A percentile compares a stretch with the other conserved stretches of the same genome.
Conservation (phyloP, 345 rosid species). For the Sisymbrium irio region DNA sequence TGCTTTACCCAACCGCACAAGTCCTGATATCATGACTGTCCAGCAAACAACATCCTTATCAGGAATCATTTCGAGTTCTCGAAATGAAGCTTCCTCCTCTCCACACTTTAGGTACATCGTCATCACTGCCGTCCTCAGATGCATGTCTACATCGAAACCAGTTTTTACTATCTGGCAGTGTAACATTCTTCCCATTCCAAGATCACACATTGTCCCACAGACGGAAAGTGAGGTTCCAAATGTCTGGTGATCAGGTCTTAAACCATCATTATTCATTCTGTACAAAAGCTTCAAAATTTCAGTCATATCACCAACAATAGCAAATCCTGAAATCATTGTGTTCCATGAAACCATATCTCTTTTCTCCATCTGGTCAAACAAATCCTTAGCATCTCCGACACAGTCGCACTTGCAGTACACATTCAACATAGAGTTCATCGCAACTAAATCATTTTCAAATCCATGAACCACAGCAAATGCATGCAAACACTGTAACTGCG, state of each 20-base stretch:
- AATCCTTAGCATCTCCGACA: constrained; percentile 43
- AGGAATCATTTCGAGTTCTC: constrained; percentile 36
- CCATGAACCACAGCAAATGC: constrained; percentile 44
- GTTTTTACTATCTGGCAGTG: constrained; percentile 54
- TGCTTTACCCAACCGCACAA: constrained; percentile 59
- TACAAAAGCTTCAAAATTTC: constrained; percentile 42
- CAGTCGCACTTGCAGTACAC: constrained; percentile 44
- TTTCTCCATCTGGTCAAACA: constrained; percentile 45
- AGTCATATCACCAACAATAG: constrained; percentile 38
- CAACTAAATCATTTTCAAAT: constrained; percentile 39
- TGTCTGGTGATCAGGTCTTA: constrained; percentile 49
- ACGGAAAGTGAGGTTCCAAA: constrained; percentile 45
- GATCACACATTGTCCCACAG: constrained; percentile 39
- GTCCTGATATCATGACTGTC: constrained; percentile 82
- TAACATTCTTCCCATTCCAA: constrained; percentile 45
- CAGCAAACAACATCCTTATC: constrained; percentile 65
- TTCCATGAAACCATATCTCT: constrained; percentile 62
- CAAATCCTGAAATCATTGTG: constrained; percentile 49
- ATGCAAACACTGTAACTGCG: constrained; percentile 47
- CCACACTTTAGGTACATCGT: constrained; percentile 71
- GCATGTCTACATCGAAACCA: constrained; percentile 49
- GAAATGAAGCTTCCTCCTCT: constrained; percentile 43
- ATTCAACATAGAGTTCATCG: constrained; percentile 46
- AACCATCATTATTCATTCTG: constrained; percentile 42
- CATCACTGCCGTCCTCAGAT: constrained; percentile 57